Conservation (phyloP, 2,329 filamentous ascomycete species). For the Ascochyta pisi region DNA sequence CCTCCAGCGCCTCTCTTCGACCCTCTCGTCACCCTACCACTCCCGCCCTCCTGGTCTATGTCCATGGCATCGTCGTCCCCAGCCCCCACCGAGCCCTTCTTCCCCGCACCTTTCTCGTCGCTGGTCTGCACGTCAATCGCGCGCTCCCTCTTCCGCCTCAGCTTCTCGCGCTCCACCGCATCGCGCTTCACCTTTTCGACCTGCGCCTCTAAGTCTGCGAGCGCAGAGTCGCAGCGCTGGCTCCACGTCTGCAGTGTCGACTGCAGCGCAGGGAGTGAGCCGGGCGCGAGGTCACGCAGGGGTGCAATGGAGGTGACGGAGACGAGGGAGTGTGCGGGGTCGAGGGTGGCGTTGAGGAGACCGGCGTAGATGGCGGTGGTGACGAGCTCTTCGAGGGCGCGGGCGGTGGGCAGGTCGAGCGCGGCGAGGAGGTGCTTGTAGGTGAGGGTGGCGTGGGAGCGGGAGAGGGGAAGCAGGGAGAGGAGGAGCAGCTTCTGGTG, state of each 20-base stretch:
- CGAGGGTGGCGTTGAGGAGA: slow-evolving; percentile 81
- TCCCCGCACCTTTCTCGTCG: slow-evolving; percentile 40
- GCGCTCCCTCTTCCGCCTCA: slow-evolving; percentile 51
- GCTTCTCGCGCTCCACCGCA: slow-evolving; percentile 51
- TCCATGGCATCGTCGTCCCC: slow-evolving; percentile 47
- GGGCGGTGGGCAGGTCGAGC: slow-evolving; percentile 70
- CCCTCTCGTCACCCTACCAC: slow-evolving; percentile 33
- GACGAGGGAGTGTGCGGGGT: slow-evolving; percentile 76
- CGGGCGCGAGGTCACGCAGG: slow-evolving; percentile 82
- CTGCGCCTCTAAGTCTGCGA: slow-evolving; percentile 77
- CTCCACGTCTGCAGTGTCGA: slow-evolving; percentile 76
- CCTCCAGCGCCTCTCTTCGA: slow-evolving; percentile 39
- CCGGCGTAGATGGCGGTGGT: slow-evolving; percentile 87
- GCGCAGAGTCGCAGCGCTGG: slow-evolving; percentile 74
- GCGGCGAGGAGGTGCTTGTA: slow-evolving; percentile 72
- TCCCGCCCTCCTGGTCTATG: slow-evolving; percentile 45
- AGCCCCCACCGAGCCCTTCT: slow-evolving; percentile 27
- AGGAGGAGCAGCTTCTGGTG: slow-evolving; percentile 87
- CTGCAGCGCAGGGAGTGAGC: slow-evolving; percentile 73
- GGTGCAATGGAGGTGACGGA: slow-evolving; percentile 82
- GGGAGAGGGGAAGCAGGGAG: slow-evolving; percentile 81
- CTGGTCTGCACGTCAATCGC: slow-evolving; percentile 44
- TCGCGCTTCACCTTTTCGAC: slow-evolving; percentile 68
- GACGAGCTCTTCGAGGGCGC: slow-evolving; percentile 83
- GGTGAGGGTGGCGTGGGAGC: slow-evolving; percentile 68